Conservation (phyloP, 176 grass and related monocot genomes). For the Tillandsia fasciculata region DNA sequence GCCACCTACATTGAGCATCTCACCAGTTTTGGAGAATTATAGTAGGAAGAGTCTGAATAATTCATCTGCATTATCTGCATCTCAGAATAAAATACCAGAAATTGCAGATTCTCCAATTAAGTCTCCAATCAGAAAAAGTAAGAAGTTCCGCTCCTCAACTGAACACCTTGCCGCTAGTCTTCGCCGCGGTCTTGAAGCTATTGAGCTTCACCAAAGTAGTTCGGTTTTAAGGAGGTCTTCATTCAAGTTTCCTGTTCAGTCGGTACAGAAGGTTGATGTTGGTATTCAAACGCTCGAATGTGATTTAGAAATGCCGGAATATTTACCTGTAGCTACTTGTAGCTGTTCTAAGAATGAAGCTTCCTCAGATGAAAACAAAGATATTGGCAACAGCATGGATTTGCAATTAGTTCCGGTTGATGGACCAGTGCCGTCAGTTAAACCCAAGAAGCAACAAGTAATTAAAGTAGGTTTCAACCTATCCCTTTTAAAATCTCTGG, state of each 20-base stretch:
- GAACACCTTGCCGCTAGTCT: constrained; percentile 67
- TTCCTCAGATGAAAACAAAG: constrained; percentile 34
- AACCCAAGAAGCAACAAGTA: constrained; percentile 48
- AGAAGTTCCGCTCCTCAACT: constrained; percentile 4
- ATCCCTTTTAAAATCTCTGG: background rate
- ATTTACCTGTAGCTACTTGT: constrained; percentile 40
- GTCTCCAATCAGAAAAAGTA: constrained; percentile 6
- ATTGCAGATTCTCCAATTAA: background rate
- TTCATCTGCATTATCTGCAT: constrained; percentile 34
- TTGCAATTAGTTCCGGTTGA: constrained; percentile 51
- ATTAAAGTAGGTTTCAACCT: constrained; percentile 45
- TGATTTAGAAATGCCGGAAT: constrained; percentile 45
- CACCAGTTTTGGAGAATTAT: constrained; percentile 21
- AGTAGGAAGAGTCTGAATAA: constrained; percentile 37
- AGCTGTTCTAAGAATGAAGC: constrained; percentile 27
- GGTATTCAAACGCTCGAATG: constrained; percentile 65
- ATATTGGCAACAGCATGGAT: constrained; percentile 37
- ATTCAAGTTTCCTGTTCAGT: constrained; percentile 49
- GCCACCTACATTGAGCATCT: constrained; percentile 7
- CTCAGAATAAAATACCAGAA: constrained; percentile 23
- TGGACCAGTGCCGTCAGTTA: constrained; percentile 33
- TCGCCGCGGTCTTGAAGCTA: constrained; percentile 69
- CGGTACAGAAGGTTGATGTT: constrained; percentile 58
- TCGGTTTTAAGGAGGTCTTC: constrained; percentile 66
- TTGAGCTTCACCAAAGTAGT: constrained; percentile 53